Evolutionary conservation across 2,329 filamentous ascomycete genomes (phyloP), one percentile per base, ranked within the genome.

Genomic region (Geosmithia putterillii): DNA sequence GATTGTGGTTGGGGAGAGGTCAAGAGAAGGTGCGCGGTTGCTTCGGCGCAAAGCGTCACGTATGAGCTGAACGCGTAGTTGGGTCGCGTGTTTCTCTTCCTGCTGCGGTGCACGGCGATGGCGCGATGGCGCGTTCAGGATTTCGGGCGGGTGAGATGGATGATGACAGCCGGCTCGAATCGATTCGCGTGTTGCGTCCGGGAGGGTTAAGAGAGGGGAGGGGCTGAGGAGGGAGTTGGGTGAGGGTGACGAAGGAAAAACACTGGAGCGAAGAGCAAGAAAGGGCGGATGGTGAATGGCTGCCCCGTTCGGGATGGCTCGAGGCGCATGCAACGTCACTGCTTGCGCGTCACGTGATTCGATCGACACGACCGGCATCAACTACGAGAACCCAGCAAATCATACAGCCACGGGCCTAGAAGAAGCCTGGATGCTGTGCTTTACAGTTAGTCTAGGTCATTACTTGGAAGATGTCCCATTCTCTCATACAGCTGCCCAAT

Each of bases 181-280:
- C 57, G 53, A 55, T 54, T 58, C 53, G 48, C 47, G 54, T 18
- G 40, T 44, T 41, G 23, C 15, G 39, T 22, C 17, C 36, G 14
- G 25, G 36, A 4, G 12, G 37, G n/a, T n/a, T 35, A 55, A 54
- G 54, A 49, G 51, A 52, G 53, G 50, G 55, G 54, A 54, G 52
- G 57, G 54, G 28, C 6, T 34, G 32, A 15, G 21, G 12, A 9
- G 38, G 50, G 59, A 56, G 49, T 55, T 50, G 47, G 53, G 48
- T 54, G 57, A 57, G 55, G 55, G 54, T 56, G 54, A 60, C 50
- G 55, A 54, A 51, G 54, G 55, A 54, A 57, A 60, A 61, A 59
- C 52, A 53, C 42, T 39, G 35, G 42, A 43, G 42, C 52, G 51
- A 52, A 52, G 53, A 50, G 45, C 54, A 51, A 57, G 28, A 32